Base-by-base conservation (phyloP, 148 eudicot species). In the Selenicereus undatus region DNA sequence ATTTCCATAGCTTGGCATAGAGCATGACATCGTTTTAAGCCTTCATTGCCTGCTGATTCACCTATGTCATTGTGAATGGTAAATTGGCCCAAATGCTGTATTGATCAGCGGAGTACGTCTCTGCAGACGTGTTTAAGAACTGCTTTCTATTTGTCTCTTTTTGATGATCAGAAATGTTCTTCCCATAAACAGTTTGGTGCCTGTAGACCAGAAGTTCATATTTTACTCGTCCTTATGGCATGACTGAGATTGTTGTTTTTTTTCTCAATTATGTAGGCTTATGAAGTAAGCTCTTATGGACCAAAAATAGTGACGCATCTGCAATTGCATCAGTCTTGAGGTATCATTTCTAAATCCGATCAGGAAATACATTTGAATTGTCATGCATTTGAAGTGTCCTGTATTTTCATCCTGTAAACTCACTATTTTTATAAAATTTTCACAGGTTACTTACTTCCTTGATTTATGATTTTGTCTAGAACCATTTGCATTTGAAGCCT, bases 391-490 rank as follows among this genome's bases (percentile, higher is more conserved):
- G 20, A 17, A 8, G 20, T 32, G 21, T 27, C 54, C 76, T 71
- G 60, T 48, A 71, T 10, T 70, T 72, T 26, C 66, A 45, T 30
- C n/a, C 45, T 43, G 26, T 21, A 35, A 73, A 81, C 62, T 74
- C 21, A 35, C 36, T 56, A 62, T n/a, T 35, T 43, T 10, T 30
- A n/a, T 29, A 71, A 51, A 32, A 51, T 16, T 29, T 50, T 48
- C 78, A 82, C 92, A 95, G 97, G 91, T 80, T 91, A 52, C 79
- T 91, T 71, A 80, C 90, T 56, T 76, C 82, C 16, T 76, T 95
- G 85, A 85, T 79, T 22, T 20, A 39, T 64, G 8, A 77, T 56
- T 11, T 62, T 56, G 16, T 56, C 62, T 56, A 11, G n/a, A 45
- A 20, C 54, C 76, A 74, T 45, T 48, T 22, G 17, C 32, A 24